These are phyloP conservation scores for Phytopythium aichiense DNA, from an alignment of 352 stramenopile genomes.

Conservation along the genomic window DNA sequence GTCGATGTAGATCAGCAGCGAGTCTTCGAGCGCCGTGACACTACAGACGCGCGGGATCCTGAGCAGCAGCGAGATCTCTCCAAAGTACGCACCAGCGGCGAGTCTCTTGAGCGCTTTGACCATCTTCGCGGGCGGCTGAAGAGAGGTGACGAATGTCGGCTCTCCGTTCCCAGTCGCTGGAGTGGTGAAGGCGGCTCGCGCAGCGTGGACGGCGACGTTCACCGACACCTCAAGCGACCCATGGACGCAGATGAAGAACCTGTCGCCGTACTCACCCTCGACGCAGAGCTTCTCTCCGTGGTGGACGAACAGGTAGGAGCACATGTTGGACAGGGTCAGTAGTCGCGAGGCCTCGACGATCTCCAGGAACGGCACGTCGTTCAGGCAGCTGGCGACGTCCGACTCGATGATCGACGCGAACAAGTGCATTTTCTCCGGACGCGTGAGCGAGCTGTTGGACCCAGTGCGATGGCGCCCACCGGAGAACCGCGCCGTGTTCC, in stretches of 20 bases:
- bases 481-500: slow-evolving; percentile 55
- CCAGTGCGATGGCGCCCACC: slow-evolving; percentile 17
- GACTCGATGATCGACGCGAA: slow-evolving; percentile 63
- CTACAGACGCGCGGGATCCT: slow-evolving; percentile 63
- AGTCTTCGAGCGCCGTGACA: slow-evolving; percentile 56
- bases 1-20: slow-evolving; percentile 67
- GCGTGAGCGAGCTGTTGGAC: slow-evolving; percentile 23
- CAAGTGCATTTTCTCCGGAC: slow-evolving; percentile 56
- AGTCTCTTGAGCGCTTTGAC: slow-evolving; percentile 56
- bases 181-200: slow-evolving; percentile 20
- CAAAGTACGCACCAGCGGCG: slow-evolving; percentile 55
- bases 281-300: slow-evolving; percentile 45
- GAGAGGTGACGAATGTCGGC: slow-evolving; percentile 12
- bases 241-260: slow-evolving; percentile 72
- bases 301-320: slow-evolving; percentile 55
- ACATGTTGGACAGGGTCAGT: slow-evolving; percentile 60
- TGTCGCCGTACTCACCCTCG: slow-evolving; percentile 55
- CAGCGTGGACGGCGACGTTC: slow-evolving; percentile 26
- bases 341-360: slow-evolving; percentile 51
- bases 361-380: slow-evolving; percentile 66
- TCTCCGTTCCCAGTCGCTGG: background rate
- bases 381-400: slow-evolving; percentile 61
- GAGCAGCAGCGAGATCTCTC: slow-evolving; percentile 70
- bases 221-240: slow-evolving; percentile 46
- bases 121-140: slow-evolving; percentile 19